Evolutionary conservation across 2,329 filamentous ascomycete genomes (phyloP), one percentile per base, ranked within the genome.

Genomic region (Talaromyces sp.): DNA sequence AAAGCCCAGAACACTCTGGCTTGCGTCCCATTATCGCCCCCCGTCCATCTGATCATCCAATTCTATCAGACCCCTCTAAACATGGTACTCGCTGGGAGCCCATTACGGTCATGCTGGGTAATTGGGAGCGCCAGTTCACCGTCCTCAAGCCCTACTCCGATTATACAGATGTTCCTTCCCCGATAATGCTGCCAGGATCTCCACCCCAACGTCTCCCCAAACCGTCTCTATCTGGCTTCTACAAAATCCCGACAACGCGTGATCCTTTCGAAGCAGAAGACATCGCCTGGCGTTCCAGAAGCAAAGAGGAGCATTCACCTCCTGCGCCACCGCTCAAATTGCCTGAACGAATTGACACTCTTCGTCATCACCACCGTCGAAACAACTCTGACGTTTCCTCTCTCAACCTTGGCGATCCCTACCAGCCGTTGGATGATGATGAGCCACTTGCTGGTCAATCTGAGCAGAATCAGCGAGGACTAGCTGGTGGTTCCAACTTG

Each of bases 311-410:
- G 21, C 0, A 21, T 11, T 50, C 41, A 3, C 54, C 54, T 40
- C 45, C 36, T 21, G 37, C 54, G 28, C 54, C 54, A n/a, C 40
- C 35, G 3, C 43, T 50, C 10, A 19, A 50, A 21, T 39, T 56
- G 7, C 41, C 54, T 39, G 25, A 50, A 9, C 37, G n/a, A 1
- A 45, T 45, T n/a, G 21, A 35, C 37, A 33, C 9, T 39, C 35
- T 5, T 13, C 43, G 31, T 46, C n/a, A 15, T 33, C 45, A n/a
- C 8, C 45, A 2, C 19, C 45, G 33, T 9, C 52, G 40, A n/a
- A 59, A 39, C 46, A 55, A 59, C 21, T 59, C 57, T 25, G 57
- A 59, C n/a, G 35, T 59, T n/a, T 59, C 57, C 5, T 6, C 45
- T 15, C 19, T 59, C 11, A 28, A 51, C 35, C 36, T 59, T 17